Evolutionary conservation across 805 yeast genomes (phyloP).

Genomic region (Ogataea methylovora): DNA sequence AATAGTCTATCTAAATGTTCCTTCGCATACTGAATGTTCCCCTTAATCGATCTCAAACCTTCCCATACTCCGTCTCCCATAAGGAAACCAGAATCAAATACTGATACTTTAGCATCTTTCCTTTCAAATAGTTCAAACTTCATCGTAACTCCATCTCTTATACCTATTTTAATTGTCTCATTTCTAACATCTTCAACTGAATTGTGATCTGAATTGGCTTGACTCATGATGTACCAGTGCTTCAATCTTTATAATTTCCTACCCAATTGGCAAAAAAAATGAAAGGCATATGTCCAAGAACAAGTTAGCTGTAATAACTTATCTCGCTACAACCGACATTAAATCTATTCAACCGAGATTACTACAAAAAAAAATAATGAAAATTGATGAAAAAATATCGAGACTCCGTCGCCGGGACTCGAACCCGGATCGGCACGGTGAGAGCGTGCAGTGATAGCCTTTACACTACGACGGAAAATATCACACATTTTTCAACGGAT

Average conservation of each 20-base stretch:
- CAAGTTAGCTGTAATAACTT: too few species aligned
- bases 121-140: constrained; percentile 5
- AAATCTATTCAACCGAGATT: too few species aligned
- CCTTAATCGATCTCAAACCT: constrained; percentile 4
- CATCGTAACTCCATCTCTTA: constrained; percentile 7
- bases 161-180: constrained; percentile 5
- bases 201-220: constrained; percentile 6
- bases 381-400: constrained; percentile 9
- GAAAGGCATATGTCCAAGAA: too few species aligned
- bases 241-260: too few species aligned
- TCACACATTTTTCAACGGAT: neutral
- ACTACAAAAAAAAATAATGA: neutral
- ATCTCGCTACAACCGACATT: too few species aligned
- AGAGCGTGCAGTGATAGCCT: constrained; percentile 72
- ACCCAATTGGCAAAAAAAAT: too few species aligned
- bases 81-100: constrained; percentile 7
- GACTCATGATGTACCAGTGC: too few species aligned
- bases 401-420: constrained; percentile 67
- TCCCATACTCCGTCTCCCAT: constrained; percentile 10
- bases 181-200: constrained; percentile 6
- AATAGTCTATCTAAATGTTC: constrained; percentile 6
- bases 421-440: constrained; percentile 73
- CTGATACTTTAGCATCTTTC: constrained; percentile 6
- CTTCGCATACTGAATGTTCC: constrained; percentile 5
- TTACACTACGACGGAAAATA: constrained; percentile 56